Evolutionary conservation across 345 rosid species (phyloP), one percentile per base, ranked within the genome.

Genomic region (Raphanus sativus): DNA sequence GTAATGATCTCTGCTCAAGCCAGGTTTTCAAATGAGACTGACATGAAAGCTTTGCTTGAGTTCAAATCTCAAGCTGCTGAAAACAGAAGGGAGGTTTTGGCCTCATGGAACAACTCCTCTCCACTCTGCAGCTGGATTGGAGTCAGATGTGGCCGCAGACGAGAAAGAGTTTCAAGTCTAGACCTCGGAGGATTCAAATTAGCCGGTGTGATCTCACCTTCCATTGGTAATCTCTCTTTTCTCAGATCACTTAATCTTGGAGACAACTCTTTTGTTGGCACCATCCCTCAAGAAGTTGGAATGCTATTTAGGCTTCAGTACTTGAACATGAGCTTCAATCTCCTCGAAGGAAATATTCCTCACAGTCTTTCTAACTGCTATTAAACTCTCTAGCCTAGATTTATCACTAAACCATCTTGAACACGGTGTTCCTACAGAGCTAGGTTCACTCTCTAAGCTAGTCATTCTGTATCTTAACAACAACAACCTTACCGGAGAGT

Each of bases 161-260:
- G 54, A 40, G 45, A 32, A 29, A 78, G 86, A 71, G 86, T 81
- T 40, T 45, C 17, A 12, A 33, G 69, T 40, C 40, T 81, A 52
- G 72, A 83, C 67, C 77, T 83, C 33, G 69, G 28, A 7, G 75
- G 77, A 4, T 64, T 45, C 33, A 58, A 29, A 1, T 4, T 83
- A 12, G 6, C 25, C 2, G 84, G 86, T 5, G 50, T 13, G 5
- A n/a, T 83, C 24, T 77, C 82, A 11, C 84, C 84, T 0, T 67
- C 77, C 21, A 70, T 83, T 16, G 86, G 86, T 54, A 83, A 83
- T 69, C 73, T 83, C 59, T 76, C 83, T 2, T 83, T 77, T 67
- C 75, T 83, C 42, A 80, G 69, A 65, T 33, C 3, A 62, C 61
- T 77, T 4, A 9, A 67, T 62, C 84, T 83, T 62, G 61, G 3